phyloP scores from a whole-genome alignment of 768 basidiomycete genomes.

The Kwoniella sp. region DNA sequence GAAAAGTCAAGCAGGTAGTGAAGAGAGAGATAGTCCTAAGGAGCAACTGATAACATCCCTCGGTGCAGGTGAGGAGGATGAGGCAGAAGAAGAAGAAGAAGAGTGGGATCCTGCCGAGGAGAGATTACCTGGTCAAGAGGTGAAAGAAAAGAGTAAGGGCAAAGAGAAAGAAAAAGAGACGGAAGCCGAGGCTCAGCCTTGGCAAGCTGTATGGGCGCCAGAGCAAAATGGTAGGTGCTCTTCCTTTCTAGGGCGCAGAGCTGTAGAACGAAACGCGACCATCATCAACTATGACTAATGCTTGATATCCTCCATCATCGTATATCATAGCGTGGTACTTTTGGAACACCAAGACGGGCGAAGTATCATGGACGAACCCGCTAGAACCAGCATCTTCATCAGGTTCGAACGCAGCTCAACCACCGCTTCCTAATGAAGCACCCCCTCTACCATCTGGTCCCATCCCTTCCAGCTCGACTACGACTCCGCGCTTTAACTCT shows the following conservation, averaged over 20 bases:
- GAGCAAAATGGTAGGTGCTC: constrained; percentile 50
- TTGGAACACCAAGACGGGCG: constrained; percentile 52
- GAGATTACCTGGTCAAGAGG: constrained; percentile 22
- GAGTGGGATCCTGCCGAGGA: constrained; percentile 44
- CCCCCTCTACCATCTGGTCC: constrained; percentile 20
- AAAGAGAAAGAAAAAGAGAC: constrained; percentile 39
- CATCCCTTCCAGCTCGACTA: constrained; percentile 9
- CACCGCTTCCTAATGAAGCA: constrained; percentile 15
- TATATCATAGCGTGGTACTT: constrained; percentile 53
- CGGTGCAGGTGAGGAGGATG: no score
- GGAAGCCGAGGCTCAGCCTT: constrained; percentile 35
- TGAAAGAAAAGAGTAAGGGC: constrained; percentile 9
- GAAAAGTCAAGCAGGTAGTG: background rate
- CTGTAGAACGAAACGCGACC: no score
- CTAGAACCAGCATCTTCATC: constrained; percentile 32
- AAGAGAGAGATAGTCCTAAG: no score
- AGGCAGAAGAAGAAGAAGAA: constrained; percentile 27
- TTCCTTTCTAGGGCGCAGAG: no score
- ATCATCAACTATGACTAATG: no score
- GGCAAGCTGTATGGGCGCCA: constrained; percentile 55
- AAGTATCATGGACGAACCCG: constrained; percentile 55
- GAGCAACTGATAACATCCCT: no score
- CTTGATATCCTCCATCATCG: no score
- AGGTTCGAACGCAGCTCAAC: background rate
- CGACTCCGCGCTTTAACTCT: background rate